Base-by-base conservation (phyloP, 2,329 filamentous ascomycete genomes). In the Alternaria solani region DNA sequence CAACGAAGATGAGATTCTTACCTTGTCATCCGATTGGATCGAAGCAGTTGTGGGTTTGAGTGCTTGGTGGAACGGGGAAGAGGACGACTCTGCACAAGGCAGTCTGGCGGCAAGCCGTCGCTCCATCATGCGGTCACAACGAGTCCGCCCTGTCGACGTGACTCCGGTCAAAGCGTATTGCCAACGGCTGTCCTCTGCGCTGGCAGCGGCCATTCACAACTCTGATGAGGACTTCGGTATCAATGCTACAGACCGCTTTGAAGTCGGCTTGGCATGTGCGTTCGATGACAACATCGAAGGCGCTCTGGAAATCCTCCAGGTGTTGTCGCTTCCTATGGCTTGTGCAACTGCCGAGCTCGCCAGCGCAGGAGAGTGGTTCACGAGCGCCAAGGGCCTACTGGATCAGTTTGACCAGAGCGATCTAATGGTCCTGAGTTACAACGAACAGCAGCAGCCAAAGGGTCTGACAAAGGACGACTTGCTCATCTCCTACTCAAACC, bases 41-140 rank as follows among this genome's bases (percentile, higher is more conserved):
- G 94, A 98, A 81, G 94, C 93, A 0, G 91, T 90, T 0, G 81
- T 97, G 61, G 91, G 90, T 2, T 81, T 98, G 51, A 89, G 94
- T 32, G 89, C 91, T 6, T 98, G 94, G 94, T 97, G 94, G 93
- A 90, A 96, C 73, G 92, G 95, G 62, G 87, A 88, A 61, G 85
- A 89, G 9, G 81, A 83, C 14, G 80, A 82, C 1, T 66, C 79
- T 28, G 65, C 76, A 1, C 72, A 78, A 38, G 80, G 77, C 52
- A 83, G 78, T 64, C 75, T 84, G 32, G 78, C 78, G 51, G 78
- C 76, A n/a, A 83, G 79, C 59, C 79, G 81, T 55, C 80, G 79
- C 36, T 79, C 80, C 12, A 62, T 81, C 52, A 76, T 74, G 61
- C 75, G 69, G 47, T 74, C 74, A 20, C 78, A 79, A 32, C 79